Evolutionary conservation across 208 protist genomes (phyloP).

Genomic region (Acanthamoeba royreba): DNA sequence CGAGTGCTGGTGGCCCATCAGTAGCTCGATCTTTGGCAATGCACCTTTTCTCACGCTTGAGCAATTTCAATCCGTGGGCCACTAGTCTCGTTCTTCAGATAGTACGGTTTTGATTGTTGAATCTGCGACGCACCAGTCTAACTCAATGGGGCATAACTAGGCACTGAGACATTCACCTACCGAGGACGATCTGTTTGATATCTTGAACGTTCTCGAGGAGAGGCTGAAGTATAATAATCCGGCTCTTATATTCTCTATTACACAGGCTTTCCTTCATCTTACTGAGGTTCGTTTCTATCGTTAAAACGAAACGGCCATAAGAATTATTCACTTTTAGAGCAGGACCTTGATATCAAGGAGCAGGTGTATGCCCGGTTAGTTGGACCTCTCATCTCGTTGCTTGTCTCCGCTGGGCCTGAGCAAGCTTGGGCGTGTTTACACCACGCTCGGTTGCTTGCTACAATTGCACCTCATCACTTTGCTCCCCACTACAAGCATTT

Average conservation of each 20-base stretch:
- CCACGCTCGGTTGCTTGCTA: constrained; percentile 52
- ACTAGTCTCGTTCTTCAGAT: constrained; percentile 83
- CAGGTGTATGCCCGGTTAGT: constrained; percentile 80
- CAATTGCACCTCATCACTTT: constrained; percentile 32
- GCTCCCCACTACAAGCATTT: constrained; percentile 54
- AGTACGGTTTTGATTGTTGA: background rate
- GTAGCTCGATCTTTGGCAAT: constrained; percentile 73
- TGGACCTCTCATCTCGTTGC: background rate
- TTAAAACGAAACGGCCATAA: background rate
- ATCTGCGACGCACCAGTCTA: background rate
- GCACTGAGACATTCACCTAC: background rate
- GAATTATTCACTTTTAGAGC: background rate
- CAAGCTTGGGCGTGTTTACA: constrained; percentile 37
- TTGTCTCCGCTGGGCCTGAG: background rate
- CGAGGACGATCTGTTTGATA: background rate
- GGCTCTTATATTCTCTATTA: constrained; percentile 84
- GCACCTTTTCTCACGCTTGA: constrained; percentile 84
- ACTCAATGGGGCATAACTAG: background rate
- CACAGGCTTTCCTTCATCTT: constrained; percentile 85
- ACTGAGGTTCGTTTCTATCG: constrained; percentile 76
- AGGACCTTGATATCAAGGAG: constrained; percentile 84
- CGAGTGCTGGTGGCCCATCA: background rate
- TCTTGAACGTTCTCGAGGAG: constrained; percentile 89
- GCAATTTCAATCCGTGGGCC: constrained; percentile 86
- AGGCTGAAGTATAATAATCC: constrained; percentile 85